A percentile compares a stretch with the other conserved stretches of the same genome.
phyloP scores from a whole-genome alignment of 2,329 filamentous ascomycete genomes.

The Lojkania enalia region DNA sequence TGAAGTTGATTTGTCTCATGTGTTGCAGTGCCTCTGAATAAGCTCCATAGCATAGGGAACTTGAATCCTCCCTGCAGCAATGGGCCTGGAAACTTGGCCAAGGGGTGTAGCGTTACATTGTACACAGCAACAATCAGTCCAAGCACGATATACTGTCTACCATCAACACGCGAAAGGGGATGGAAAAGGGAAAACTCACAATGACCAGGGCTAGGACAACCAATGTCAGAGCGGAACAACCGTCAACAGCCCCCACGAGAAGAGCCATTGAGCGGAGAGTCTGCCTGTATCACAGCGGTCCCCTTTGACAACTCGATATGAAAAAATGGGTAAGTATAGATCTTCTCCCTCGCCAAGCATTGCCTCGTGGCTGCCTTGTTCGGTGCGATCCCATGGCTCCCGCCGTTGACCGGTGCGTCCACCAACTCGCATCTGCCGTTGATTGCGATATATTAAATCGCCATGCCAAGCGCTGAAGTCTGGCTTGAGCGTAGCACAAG shows the following conservation, averaged over 20 bases:
- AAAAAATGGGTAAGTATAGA: neutral
- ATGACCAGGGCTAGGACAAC: neutral
- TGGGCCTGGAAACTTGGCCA: slow-evolving; percentile 5
- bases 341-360: neutral
- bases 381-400: neutral
- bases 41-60: neutral
- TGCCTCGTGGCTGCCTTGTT: slow-evolving; percentile 1
- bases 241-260: too few relatives aligned
- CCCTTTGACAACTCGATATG: too few relatives aligned
- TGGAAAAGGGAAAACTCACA: neutral
- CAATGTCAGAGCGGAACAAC: too few relatives aligned
- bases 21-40: neutral
- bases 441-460: too few relatives aligned
- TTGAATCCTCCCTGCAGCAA: slow-evolving; percentile 2
- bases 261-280: too few relatives aligned
- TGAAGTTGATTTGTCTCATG: slow-evolving; percentile 11
- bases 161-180: neutral
- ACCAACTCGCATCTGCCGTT: neutral
- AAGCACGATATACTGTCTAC: neutral
- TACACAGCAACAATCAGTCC: slow-evolving; percentile 1
- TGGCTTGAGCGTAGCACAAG: neutral
- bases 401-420: neutral
- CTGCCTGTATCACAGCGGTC: too few relatives aligned
- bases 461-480: neutral
- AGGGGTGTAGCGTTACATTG: slow-evolving; percentile 4